Evolutionary conservation across 1,284 basidiomycete species (phyloP).

Genomic region (Cutaneotrichosporon cavernicola): DNA sequence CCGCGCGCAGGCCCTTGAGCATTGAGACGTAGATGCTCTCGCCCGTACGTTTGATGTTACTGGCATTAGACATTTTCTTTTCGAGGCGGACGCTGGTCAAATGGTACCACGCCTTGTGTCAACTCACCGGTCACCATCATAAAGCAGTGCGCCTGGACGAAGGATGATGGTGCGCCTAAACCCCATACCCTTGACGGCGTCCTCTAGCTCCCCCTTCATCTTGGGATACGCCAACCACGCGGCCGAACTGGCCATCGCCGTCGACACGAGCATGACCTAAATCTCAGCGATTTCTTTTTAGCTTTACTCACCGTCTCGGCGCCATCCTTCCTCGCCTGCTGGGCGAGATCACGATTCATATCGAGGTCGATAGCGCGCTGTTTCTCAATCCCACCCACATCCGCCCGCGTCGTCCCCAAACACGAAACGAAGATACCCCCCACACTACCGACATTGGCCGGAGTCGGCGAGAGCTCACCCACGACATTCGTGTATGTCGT

Average conservation of each 20-base stretch:
- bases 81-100: too few relatives aligned
- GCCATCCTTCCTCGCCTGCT: conserved; percentile 44
- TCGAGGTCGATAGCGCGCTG: conserved; percentile 43
- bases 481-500: conserved; percentile 35
- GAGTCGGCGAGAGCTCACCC: conserved; percentile 31
- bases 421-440: conserved; percentile 41
- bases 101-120: too few relatives aligned
- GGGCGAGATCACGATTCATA: conserved; percentile 44
- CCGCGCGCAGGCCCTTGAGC: conserved; percentile 24
- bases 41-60: conserved; percentile 24
- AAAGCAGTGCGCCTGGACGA: conserved; percentile 41
- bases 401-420: conserved; percentile 47
- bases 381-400: conserved; percentile 36
- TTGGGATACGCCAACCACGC: conserved; percentile 37
- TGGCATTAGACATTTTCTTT: conserved; percentile 9
- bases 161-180: conserved; percentile 46
- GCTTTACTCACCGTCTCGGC: conserved; percentile 37
- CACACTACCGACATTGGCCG: conserved; percentile 21
- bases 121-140: conserved; percentile 37
- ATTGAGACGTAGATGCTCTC: conserved; percentile 24
- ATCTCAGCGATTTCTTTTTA: background rate
- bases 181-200: conserved; percentile 38
- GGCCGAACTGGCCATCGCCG: conserved; percentile 27
- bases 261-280: conserved; percentile 49
- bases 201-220: conserved; percentile 50